phyloP scores from a whole-genome alignment of 1,284 basidiomycete genomes.

The Boletellus deceptivus region DNA sequence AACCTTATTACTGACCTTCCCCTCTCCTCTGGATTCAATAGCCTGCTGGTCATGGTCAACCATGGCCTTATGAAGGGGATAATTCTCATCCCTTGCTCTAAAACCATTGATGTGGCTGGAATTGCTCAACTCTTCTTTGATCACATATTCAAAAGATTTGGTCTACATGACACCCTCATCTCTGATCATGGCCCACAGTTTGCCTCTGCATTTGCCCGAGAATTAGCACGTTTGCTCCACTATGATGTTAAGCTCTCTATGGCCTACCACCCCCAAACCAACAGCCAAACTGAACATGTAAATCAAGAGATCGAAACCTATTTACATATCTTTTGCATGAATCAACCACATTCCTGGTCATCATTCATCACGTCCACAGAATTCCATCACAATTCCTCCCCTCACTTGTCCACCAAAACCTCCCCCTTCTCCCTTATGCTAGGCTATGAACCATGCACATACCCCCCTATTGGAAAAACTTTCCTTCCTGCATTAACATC shows the following conservation, averaged over 20 bases:
- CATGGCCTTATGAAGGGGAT: neutral
- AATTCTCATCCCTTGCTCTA: neutral
- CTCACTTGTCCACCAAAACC: neutral
- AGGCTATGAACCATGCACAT: neutral
- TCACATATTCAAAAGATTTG: neutral
- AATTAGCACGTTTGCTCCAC: neutral
- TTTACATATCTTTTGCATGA: neutral
- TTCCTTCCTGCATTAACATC: neutral
- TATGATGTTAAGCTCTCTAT: neutral
- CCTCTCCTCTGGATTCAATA: too few relatives aligned
- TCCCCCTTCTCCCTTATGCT: neutral
- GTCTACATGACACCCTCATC: neutral
- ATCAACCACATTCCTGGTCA: neutral
- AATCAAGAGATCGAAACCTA: neutral
- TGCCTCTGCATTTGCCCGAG: neutral
- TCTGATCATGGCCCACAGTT: neutral
- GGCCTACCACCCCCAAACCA: neutral
- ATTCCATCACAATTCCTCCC: neutral
- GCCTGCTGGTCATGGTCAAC: neutral
- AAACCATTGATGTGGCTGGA: neutral
- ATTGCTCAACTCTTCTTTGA: neutral
- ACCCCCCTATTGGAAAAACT: neutral
- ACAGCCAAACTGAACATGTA: neutral
- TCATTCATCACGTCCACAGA: neutral
- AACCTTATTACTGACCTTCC: too few relatives aligned